These are phyloP conservation scores for Schizophyllum commune DNA, from an alignment of 1,284 basidiomycete genomes.

Conservation along the genomic window DNA sequence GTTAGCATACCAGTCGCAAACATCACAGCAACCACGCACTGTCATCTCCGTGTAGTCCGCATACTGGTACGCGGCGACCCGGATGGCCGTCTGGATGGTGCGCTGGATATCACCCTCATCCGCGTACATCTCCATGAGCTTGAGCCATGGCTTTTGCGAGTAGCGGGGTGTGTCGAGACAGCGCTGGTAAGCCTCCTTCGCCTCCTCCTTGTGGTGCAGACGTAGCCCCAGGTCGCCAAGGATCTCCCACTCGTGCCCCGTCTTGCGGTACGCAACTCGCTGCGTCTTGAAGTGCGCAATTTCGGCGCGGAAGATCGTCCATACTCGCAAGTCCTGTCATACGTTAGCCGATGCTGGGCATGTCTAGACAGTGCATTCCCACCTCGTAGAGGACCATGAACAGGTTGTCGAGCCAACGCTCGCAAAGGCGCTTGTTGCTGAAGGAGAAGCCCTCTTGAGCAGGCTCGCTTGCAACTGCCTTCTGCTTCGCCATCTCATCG, in stretches of 20 bases:
- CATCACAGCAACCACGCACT: slow-evolving; percentile 34
- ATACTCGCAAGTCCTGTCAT: slow-evolving; percentile 86
- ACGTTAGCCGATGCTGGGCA: slow-evolving; percentile 1
- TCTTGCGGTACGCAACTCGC: slow-evolving; percentile 94
- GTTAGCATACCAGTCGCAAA: too few relatives aligned
- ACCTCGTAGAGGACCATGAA: slow-evolving; percentile 99
- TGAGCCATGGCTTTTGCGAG: slow-evolving; percentile 86
- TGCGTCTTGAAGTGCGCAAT: slow-evolving; percentile 99
- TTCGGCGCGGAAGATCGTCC: slow-evolving; percentile 99
- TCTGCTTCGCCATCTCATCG: slow-evolving; percentile 19
- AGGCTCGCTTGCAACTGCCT: slow-evolving; percentile 20
- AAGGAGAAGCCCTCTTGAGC: slow-evolving; percentile 75
- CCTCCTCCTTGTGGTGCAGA: slow-evolving; percentile 94
- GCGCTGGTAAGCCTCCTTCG: slow-evolving; percentile 94
- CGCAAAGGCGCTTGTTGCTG: slow-evolving; percentile 93
- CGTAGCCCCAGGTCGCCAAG: slow-evolving; percentile 90
- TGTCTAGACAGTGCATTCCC: slow-evolving; percentile 12
- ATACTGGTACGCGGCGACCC: slow-evolving; percentile 89
- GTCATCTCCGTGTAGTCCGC: slow-evolving; percentile 81
- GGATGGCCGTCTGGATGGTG: slow-evolving; percentile 85
- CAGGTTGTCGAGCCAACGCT: slow-evolving; percentile 96
- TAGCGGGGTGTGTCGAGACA: slow-evolving; percentile 86
- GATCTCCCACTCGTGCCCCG: slow-evolving; percentile 97
- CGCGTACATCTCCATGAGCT: slow-evolving; percentile 90
- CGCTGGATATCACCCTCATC: slow-evolving; percentile 91